Evolutionary conservation across 805 yeast genomes (phyloP).

Genomic region (Wickerhamiella cacticola): DNA sequence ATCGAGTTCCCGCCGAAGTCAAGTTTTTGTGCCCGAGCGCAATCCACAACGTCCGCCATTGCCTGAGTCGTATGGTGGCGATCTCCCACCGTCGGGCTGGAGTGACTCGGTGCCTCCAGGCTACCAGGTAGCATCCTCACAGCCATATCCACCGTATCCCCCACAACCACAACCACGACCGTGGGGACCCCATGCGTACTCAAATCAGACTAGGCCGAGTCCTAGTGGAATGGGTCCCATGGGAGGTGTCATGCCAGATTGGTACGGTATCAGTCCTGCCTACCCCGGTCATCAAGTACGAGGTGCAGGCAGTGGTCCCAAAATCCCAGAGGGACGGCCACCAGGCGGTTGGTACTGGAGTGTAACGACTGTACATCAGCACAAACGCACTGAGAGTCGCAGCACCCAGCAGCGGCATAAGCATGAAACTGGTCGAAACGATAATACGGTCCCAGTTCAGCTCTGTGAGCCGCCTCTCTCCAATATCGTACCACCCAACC

Average conservation of each 20-base stretch:
- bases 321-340: conserved; percentile 12
- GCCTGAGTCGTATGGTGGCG: not conserved
- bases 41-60: not conserved
- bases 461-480: conserved; percentile 42
- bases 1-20: not conserved
- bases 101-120: not conserved
- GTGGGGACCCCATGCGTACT: not conserved
- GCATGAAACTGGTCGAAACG: conserved; percentile 15
- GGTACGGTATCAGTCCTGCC: not conserved
- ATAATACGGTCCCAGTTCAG: conserved; percentile 20
- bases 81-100: not conserved
- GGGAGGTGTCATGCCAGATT: not conserved
- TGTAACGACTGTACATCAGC: conserved; percentile 10
- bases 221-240: not conserved
- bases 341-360: conserved; percentile 23
- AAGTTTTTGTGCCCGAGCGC: not conserved
- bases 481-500: conserved; percentile 32
- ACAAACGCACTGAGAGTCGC: conserved; percentile 4
- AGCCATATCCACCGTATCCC: not conserved
- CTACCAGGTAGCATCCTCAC: not conserved
- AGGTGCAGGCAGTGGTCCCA: not conserved
- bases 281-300: not conserved
- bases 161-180: not conserved
- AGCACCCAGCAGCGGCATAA: conserved; percentile 6
- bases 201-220: not conserved